Percentiles rank a stretch among this genome's conserved stretches.
phyloP scores from a whole-genome alignment of 2,329 filamentous ascomycete species.

The Xylariales sp. region DNA sequence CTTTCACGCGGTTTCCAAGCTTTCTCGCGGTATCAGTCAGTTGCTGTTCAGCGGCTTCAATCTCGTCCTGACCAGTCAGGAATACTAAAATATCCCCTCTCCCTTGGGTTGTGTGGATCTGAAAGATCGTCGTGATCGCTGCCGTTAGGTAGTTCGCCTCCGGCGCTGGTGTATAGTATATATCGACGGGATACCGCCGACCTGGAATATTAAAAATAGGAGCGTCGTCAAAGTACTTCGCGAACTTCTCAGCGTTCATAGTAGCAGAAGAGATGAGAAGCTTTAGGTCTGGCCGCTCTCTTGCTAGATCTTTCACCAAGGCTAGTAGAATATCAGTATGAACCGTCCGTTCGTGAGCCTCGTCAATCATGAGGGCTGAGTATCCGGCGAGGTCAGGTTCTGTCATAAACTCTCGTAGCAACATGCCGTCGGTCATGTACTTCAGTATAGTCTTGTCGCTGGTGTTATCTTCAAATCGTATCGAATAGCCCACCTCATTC shows the following conservation, averaged over 20 bases:
- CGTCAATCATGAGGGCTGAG: conserved; percentile 93
- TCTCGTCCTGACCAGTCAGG: conserved; percentile 95
- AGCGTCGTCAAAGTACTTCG: conserved; percentile 88
- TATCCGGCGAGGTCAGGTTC: conserved; percentile 87
- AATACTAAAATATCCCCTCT: conserved; percentile 94
- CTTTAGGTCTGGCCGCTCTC: conserved; percentile 86
- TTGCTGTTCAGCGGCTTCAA: conserved; percentile 86
- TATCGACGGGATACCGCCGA: conserved; percentile 87
- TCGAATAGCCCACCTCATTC: conserved; percentile 92
- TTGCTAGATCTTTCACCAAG: conserved; percentile 87
- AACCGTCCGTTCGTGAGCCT: conserved; percentile 94
- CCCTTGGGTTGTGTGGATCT: conserved; percentile 89
- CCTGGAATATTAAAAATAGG: conserved; percentile 97
- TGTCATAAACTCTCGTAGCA: conserved; percentile 88
- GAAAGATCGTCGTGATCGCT: conserved; percentile 91
- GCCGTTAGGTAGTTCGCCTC: conserved; percentile 95
- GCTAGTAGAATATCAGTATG: conserved; percentile 91
- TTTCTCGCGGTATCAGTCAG: conserved; percentile 88
- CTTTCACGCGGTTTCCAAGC: conserved; percentile 83
- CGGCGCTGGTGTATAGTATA: conserved; percentile 89
- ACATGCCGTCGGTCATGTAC: conserved; percentile 98
- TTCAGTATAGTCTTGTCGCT: conserved; percentile 92
- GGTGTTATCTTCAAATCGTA: conserved; percentile 93
- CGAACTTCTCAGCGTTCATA: conserved; percentile 93
- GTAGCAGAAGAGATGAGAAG: conserved; percentile 94